Base-by-base conservation (phyloP, 2,329 filamentous ascomycete species). In the Aaosphaeria pasadenensis region DNA sequence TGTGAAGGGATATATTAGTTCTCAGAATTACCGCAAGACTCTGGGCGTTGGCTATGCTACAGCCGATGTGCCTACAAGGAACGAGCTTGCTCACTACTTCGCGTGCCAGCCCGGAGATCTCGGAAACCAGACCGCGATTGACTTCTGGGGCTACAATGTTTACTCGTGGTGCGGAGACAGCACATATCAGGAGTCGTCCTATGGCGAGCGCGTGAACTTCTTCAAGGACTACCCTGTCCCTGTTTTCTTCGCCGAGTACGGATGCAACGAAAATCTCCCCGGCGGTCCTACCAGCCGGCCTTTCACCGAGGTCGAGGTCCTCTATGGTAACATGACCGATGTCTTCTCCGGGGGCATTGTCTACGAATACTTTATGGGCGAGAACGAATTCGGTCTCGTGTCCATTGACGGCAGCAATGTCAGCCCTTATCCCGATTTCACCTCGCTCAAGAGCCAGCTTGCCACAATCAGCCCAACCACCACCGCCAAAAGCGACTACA, bases 131-230 rank as follows among this genome's bases (percentile, higher is more conserved):
- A 74, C 75, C 62, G 72, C 86, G 50, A 95, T 97, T 57, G 94
- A 99, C 74, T 96, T 94, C 80, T 97, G 91, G 89, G 94, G 94
- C 49, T 97, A 97, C 86, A 99, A 99, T 78, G 95, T 97, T 74
- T 99, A 97, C 81, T 95, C 91, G 40, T 99, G 94, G 94, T 99
- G 94, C 70, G 94, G 92, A 57, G 71, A 91, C 60, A 95, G 88
- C 69, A 83, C 77, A 65, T 94, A 87, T 75, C 63, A 77, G 31
- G 66, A 77, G 45, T 96, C 94, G 0, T 89, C 89, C 39, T 99
- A 94, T 74, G 78, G 85, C 56, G 79, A 84, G 51, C 87, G 92
- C 70, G 90, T 91, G 55, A 71, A 88, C 47, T 94, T 96, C 76
- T 97, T 96, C 78, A 72, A 78, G 50, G 82, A 86, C 69, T 99